Conservation (phyloP, 495 filamentous ascomycete species). For the Cercophora sp. region DNA sequence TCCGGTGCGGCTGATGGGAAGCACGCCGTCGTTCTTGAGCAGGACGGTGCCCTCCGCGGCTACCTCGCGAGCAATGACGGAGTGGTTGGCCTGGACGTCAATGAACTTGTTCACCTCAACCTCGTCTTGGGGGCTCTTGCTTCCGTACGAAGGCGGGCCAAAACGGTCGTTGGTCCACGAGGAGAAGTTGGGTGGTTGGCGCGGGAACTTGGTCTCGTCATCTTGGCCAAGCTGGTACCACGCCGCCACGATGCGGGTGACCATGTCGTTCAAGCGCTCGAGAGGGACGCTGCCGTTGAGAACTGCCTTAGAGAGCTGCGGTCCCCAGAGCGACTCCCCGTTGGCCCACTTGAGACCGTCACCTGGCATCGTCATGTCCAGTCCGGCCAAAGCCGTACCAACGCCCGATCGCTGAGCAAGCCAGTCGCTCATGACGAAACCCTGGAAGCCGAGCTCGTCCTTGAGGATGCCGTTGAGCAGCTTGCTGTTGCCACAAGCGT, state of each 20-base stretch:
- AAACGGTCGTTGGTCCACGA: conserved; percentile 75
- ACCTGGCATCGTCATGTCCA: conserved; percentile 96
- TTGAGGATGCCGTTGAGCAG: conserved; percentile 89
- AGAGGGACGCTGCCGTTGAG: conserved; percentile 82
- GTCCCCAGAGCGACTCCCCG: conserved; percentile 77
- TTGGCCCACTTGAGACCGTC: conserved; percentile 76
- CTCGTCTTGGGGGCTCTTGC: conserved; percentile 42
- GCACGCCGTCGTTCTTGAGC: conserved; percentile 72
- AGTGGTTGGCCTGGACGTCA: conserved; percentile 70
- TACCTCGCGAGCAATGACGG: conserved; percentile 62
- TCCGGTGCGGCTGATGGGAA: conserved; percentile 55
- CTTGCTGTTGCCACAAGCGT: conserved; percentile 89
- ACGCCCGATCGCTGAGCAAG: conserved; percentile 83
- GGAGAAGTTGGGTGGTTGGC: conserved; percentile 81
- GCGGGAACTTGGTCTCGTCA: conserved; percentile 58
- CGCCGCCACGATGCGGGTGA: conserved; percentile 79
- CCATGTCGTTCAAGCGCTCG: conserved; percentile 88
- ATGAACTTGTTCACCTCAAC: conserved; percentile 74
- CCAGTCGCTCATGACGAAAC: conserved; percentile 93
- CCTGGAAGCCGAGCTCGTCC: conserved; percentile 92
- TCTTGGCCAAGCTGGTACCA: conserved; percentile 93
- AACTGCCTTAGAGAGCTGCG: conserved; percentile 68
- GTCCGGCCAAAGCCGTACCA: conserved; percentile 70
- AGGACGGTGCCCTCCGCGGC: conserved; percentile 83
- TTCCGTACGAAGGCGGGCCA: conserved; percentile 64